Percentiles rank a stretch among this genome's conserved stretches.
phyloP scores from a whole-genome alignment of 345 rosid genomes.

The Eucalyptus shirleyi region DNA sequence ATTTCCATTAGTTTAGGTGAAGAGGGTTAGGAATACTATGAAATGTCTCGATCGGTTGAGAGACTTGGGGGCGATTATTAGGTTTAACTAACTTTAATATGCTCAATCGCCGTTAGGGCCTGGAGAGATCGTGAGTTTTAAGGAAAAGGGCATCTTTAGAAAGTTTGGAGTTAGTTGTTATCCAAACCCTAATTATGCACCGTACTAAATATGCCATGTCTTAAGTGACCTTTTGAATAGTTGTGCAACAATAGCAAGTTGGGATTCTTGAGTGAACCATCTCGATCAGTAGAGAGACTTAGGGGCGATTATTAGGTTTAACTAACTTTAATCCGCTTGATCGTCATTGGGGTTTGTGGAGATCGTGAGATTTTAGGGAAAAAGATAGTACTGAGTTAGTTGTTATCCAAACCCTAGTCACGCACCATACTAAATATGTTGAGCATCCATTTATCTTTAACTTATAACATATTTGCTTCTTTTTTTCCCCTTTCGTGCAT shows the following conservation, averaged over 20 bases:
- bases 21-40: background rate
- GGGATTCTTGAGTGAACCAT: background rate
- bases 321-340: background rate
- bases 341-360: background rate
- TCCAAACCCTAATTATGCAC: background rate
- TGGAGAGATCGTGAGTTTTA: background rate
- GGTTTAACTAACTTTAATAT: background rate
- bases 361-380: background rate
- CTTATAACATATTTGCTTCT: background rate
- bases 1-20: background rate
- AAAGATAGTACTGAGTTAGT: background rate
- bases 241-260: background rate
- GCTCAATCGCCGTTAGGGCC: background rate
- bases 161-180: background rate
- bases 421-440: background rate
- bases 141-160: background rate
- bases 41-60: background rate
- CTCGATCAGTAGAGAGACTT: background rate
- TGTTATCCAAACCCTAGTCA: background rate
- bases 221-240: background rate
- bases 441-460: background rate
- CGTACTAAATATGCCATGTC: background rate
- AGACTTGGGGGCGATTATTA: background rate
- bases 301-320: background rate
- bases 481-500: background rate